Conservation (phyloP, 1,284 basidiomycete genomes). For the Omphalotus olearius region DNA sequence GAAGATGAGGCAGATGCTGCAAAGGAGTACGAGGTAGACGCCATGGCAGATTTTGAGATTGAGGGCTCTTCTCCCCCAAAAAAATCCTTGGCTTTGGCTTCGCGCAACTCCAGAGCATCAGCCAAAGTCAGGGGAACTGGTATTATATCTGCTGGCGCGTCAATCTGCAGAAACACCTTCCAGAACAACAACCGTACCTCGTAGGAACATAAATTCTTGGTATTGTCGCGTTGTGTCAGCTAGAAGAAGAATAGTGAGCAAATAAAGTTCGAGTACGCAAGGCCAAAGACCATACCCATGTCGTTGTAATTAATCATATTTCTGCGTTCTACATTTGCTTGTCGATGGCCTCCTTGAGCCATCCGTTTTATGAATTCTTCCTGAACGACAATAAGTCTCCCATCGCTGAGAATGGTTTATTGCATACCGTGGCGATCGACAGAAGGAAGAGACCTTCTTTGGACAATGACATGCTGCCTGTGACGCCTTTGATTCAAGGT, state of each 20-base stretch:
- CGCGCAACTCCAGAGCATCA: slow-evolving; percentile 53
- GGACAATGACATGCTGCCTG: slow-evolving; percentile 56
- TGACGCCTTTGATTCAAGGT: slow-evolving; percentile 36
- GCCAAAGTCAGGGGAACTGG: slow-evolving; percentile 56
- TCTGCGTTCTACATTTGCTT: slow-evolving; percentile 49
- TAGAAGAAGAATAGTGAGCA: slow-evolving; percentile 20
- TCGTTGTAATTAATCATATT: slow-evolving; percentile 60
- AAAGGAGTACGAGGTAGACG: slow-evolving; percentile 9
- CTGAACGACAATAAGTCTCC: slow-evolving; percentile 30
- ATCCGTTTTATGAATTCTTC: slow-evolving; percentile 76
- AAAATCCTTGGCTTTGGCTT: slow-evolving; percentile 52
- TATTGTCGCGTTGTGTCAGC: slow-evolving; percentile 54
- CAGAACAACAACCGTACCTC: slow-evolving; percentile 37
- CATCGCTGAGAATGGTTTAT: slow-evolving; percentile 1
- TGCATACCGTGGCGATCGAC: slow-evolving; percentile 64
- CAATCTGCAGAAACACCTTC: background rate
- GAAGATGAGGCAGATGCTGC: slow-evolving; percentile 19
- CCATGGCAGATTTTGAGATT: slow-evolving; percentile 31
- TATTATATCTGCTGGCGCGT: slow-evolving; percentile 47
- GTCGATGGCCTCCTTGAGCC: slow-evolving; percentile 51
- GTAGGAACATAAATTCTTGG: slow-evolving; percentile 65
- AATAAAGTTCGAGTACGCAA: slow-evolving; percentile 12
- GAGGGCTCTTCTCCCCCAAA: slow-evolving; percentile 50
- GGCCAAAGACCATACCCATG: slow-evolving; percentile 46
- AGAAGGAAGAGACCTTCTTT: slow-evolving; percentile 70